Conservation (phyloP, 2,329 filamentous ascomycete genomes). For the Colletotrichum scovillei region DNA sequence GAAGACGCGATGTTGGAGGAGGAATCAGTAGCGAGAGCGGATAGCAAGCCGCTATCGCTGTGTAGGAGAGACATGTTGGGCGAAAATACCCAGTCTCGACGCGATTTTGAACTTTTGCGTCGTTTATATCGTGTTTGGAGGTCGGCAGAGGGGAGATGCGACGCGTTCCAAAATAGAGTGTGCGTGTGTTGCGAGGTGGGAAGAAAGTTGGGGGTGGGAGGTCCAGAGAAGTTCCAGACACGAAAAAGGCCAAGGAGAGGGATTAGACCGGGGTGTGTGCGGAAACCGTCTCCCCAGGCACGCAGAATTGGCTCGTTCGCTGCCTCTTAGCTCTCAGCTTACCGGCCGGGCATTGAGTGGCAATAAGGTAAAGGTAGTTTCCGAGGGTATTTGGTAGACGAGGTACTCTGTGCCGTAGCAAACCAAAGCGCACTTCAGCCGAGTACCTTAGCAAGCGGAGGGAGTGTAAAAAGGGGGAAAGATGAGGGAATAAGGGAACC, state of each 20-base stretch:
- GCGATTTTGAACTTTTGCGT: conserved; percentile 25
- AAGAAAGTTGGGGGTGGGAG: conserved; percentile 26
- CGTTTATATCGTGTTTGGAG: neutral
- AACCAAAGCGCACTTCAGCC: neutral
- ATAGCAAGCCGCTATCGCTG: conserved; percentile 45
- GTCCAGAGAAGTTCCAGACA: conserved; percentile 27
- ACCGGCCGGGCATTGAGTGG: conserved; percentile 33
- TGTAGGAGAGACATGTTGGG: conserved; percentile 44
- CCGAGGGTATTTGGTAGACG: conserved; percentile 1
- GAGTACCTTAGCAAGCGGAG: neutral
- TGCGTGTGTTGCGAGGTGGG: conserved; percentile 21
- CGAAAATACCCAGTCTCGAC: conserved; percentile 28
- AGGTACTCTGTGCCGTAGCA: conserved; percentile 13
- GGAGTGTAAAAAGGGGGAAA: conserved; percentile 6
- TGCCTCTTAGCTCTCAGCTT: conserved; percentile 23
- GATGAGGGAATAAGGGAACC: conserved; percentile 9
- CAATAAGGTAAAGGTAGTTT: conserved; percentile 25
- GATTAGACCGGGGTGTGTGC: conserved; percentile 26
- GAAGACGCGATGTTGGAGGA: conserved; percentile 66
- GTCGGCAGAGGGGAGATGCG: conserved; percentile 24
- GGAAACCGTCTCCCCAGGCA: conserved; percentile 26
- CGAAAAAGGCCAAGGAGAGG: conserved; percentile 33
- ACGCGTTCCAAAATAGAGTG: conserved; percentile 32
- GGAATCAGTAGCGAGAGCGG: conserved; percentile 48
- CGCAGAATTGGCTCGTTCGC: conserved; percentile 33